Base-by-base conservation (phyloP, 1,284 basidiomycete genomes). In the Pholiota adiposa region DNA sequence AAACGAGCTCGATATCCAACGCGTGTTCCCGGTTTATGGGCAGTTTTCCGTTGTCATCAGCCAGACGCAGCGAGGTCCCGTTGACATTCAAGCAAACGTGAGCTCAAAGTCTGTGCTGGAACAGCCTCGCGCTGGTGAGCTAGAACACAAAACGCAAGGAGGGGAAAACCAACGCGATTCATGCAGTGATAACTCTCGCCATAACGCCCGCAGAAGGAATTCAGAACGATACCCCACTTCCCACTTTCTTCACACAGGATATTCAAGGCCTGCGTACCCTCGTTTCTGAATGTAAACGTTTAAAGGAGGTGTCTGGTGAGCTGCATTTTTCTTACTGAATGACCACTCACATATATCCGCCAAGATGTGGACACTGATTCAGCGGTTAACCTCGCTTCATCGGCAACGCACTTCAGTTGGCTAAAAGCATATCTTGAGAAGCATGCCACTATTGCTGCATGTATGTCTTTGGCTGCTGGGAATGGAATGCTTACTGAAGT, bases 21-120 rank as follows among this genome's bases (percentile, higher is more conserved):
- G 76, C 57, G 75, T 81, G 2, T 78, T 82, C 48, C 84, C 84
- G 3, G 79, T 88, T 23, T 74, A 79, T 58, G 76, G 73, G 12
- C 74, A 75, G n/a, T 85, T 88, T 62, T 76, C 78, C 4, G 78
- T 87, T 50, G 69, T 75, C 4, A 83, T 86, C 74, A 79, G 84
- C 3, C 85, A 87, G 64, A 74, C 79, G 51, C 75, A 69, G 33
- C 70, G 71, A 8, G 65, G 63, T 34, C 72, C 75, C 0, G 54
- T 71, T 25, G 71, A 74, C 50, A 61, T 72, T 23, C 55, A 41
- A n/a, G 16, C 51, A 25, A 46, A 51, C 16, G 58, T 40, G 23
- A 38, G 53, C 41, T 59, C 68, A 1, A 65, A 64, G 56, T 57
- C 70, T 14, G 62, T 65, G 36, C 50, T 69, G 5, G 71, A 73